phyloP scores from a whole-genome alignment of 495 filamentous ascomycete species.

The Aspergillus steynii region DNA sequence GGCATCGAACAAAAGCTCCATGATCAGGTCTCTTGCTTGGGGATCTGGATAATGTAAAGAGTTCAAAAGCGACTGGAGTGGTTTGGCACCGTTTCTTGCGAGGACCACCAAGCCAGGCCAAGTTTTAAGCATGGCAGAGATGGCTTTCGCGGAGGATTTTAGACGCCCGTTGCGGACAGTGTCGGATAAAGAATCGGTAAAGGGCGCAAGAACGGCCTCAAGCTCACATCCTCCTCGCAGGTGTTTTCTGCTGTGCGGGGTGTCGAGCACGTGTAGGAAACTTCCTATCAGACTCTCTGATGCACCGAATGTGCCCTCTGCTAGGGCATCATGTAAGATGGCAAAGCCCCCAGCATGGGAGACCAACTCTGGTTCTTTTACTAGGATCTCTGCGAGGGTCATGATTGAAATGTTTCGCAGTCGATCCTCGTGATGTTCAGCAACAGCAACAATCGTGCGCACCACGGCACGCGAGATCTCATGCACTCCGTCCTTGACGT shows the following conservation, averaged over 20 bases:
- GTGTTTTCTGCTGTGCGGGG: conserved; percentile 75
- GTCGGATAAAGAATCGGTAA: conserved; percentile 76
- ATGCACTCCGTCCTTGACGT: conserved; percentile 87
- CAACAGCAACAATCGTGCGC: conserved; percentile 83
- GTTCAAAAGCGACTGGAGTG: conserved; percentile 77
- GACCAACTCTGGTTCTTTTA: conserved; percentile 78
- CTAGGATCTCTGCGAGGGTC: conserved; percentile 86
- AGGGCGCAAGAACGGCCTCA: conserved; percentile 80
- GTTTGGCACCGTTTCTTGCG: conserved; percentile 79
- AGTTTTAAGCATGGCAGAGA: conserved; percentile 85
- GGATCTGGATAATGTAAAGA: conserved; percentile 73
- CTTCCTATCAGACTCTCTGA: conserved; percentile 80
- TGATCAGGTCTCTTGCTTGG: conserved; percentile 63
- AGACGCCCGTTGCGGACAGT: conserved; percentile 70
- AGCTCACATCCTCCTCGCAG: conserved; percentile 78
- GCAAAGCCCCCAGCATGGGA: conserved; percentile 78
- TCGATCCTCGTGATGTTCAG: conserved; percentile 86
- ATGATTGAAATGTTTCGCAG: conserved; percentile 86
- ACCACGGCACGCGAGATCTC: conserved; percentile 87
- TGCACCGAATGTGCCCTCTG: conserved; percentile 87
- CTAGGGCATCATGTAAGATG: conserved; percentile 79
- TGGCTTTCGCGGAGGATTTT: conserved; percentile 81
- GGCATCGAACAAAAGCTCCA: conserved; percentile 88
- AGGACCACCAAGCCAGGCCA: conserved; percentile 87
- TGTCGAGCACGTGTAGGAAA: conserved; percentile 86